Percentiles rank a stretch among this genome's conserved stretches.
Conservation (phyloP, 345 rosid species). For the Eutrema yunnanense region DNA sequence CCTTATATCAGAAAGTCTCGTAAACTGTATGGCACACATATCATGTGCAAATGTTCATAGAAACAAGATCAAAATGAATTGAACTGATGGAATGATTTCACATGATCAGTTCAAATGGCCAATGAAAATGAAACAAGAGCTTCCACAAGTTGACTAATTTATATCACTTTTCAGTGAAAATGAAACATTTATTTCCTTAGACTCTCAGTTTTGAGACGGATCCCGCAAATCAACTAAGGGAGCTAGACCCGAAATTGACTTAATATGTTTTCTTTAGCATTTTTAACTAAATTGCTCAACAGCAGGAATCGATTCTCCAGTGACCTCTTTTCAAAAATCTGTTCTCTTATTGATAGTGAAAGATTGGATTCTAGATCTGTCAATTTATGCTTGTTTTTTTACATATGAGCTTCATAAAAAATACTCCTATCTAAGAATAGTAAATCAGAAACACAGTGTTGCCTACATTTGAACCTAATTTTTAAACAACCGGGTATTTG, state of each 20-base stretch:
- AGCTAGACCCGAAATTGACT: neutral
- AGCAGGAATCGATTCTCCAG: neutral
- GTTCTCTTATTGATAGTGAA: neutral
- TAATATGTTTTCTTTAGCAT: neutral
- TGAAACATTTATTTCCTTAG: neutral
- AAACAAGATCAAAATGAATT: neutral
- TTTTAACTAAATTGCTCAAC: neutral
- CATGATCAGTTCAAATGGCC: neutral
- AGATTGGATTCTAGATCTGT: neutral
- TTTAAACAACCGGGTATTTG: neutral
- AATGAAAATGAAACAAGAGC: neutral
- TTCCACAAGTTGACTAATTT: neutral
- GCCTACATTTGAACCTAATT: neutral
- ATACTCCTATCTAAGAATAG: neutral
- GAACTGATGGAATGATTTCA: neutral
- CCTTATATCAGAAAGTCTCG: neutral
- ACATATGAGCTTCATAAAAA: neutral
- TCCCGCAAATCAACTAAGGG: neutral
- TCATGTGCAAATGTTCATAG: neutral
- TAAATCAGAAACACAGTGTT: neutral
- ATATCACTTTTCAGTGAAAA: neutral
- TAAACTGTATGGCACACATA: neutral
- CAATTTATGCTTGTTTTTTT: neutral
- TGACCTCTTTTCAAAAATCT: neutral
- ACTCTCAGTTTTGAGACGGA: neutral